A percentile compares a stretch with the other conserved stretches of the same genome.
phyloP scores from a whole-genome alignment of 1,139 yeast genomes.

The Pichia sp. region DNA sequence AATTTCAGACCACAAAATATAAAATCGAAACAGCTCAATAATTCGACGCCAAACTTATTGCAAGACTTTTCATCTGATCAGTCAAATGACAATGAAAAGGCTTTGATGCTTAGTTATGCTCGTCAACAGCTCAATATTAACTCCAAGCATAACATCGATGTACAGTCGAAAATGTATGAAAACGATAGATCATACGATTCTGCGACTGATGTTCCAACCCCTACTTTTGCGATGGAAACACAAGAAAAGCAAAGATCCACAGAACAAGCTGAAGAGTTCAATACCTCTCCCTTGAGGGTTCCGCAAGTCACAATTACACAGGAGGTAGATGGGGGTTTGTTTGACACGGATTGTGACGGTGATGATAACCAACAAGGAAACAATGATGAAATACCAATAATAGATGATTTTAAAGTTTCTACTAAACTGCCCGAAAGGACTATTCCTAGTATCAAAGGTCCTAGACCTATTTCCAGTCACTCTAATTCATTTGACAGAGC shows the following conservation, averaged over 20 bases:
- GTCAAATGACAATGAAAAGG: neutral
- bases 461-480: constrained; percentile 1
- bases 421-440: constrained; percentile 1
- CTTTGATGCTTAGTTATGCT: constrained; percentile 3
- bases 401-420: constrained; percentile 4
- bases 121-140: neutral
- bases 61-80: neutral
- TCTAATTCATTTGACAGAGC: neutral
- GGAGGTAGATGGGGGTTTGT: too few relatives aligned
- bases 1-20: neutral
- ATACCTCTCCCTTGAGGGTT: too few relatives aligned
- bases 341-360: too few relatives aligned
- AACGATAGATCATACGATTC: too few relatives aligned
- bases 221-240: too few relatives aligned
- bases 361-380: too few relatives aligned
- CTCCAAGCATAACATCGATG: neutral
- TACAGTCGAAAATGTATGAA: neutral
- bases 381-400: neutral
- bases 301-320: too few relatives aligned
- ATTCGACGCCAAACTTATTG: constrained; percentile 1
- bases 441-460: constrained; percentile 6
- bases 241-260: too few relatives aligned
- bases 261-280: too few relatives aligned
- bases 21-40: neutral
- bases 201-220: too few relatives aligned